These are phyloP conservation scores for Fusarium staphyleae DNA, from an alignment of 2,329 filamentous ascomycete genomes.

Conservation along the genomic window DNA sequence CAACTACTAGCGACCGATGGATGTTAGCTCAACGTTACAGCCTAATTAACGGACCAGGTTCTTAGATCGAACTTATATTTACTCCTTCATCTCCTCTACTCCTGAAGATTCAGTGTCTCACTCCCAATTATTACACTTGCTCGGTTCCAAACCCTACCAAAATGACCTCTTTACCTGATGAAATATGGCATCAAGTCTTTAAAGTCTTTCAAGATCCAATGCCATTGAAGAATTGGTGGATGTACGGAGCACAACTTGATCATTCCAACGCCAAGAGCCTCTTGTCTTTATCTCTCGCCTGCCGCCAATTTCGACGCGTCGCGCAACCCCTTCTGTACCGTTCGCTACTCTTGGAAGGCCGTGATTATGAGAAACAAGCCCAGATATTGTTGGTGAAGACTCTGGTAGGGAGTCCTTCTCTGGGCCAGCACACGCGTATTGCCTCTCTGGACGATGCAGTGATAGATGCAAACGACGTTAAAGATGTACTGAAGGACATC, in stretches of 20 bases:
- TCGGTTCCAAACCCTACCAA: background rate
- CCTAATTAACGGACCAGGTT: too few relatives aligned
- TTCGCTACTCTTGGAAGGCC: background rate
- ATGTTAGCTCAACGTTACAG: too few relatives aligned
- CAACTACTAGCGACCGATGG: too few relatives aligned
- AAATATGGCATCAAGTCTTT: background rate
- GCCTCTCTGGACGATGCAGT: background rate
- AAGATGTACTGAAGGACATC: background rate
- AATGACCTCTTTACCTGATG: background rate
- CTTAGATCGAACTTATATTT: too few relatives aligned
- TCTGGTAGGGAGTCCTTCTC: background rate
- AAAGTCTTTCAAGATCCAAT: background rate
- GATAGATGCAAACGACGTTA: background rate
- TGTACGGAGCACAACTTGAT: background rate
- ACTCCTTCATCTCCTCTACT: too few relatives aligned
- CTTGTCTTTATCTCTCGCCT: slow-evolving; percentile 7
- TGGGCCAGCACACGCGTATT: background rate
- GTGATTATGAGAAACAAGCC: background rate
- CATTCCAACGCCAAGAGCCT: background rate
- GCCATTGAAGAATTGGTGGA: slow-evolving; percentile 2
- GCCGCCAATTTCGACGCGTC: slow-evolving; percentile 7
- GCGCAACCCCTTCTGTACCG: slow-evolving; percentile 6
- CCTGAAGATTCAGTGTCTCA: background rate
- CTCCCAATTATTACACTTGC: background rate
- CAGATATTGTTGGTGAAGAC: background rate